Conservation (phyloP, 306 rosid species). For the Prunus campanulata region DNA sequence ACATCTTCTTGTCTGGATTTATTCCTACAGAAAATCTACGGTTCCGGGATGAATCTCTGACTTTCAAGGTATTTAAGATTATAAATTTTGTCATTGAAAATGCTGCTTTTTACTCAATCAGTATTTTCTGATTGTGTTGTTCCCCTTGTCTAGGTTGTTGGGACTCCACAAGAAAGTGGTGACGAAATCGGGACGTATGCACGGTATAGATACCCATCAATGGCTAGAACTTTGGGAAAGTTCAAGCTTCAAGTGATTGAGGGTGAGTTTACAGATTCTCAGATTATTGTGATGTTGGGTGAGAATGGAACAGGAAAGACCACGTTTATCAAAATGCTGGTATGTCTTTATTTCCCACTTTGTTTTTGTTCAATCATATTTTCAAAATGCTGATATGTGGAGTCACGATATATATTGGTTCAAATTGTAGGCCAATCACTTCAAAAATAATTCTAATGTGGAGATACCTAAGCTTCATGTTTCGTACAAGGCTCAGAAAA, state of each 20-base stretch:
- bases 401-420: neutral
- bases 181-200: conserved; percentile 91
- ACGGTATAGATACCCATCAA: conserved; percentile 84
- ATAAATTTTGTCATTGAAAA: neutral
- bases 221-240: conserved; percentile 86
- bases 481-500: conserved; percentile 97
- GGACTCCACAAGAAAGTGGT: conserved; percentile 90
- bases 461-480: conserved; percentile 96
- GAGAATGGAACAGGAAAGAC: conserved; percentile 99
- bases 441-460: conserved; percentile 70
- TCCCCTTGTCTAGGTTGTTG: conserved; percentile 74
- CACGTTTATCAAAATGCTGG: conserved; percentile 98
- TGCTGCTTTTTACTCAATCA: neutral
- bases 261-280: conserved; percentile 98
- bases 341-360: conserved; percentile 23
- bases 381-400: neutral
- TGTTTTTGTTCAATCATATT: conserved; percentile 1
- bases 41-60: conserved; percentile 85
- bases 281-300: conserved; percentile 96
- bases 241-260: conserved; percentile 77
- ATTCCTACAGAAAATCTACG: conserved; percentile 95
- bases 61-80: conserved; percentile 63
- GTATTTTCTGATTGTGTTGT: conserved; percentile 9
- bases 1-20: conserved; percentile 94
- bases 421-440: conserved; percentile 74